Conservation (phyloP, 495 filamentous ascomycete genomes). For the Coniosporium apollinis region DNA sequence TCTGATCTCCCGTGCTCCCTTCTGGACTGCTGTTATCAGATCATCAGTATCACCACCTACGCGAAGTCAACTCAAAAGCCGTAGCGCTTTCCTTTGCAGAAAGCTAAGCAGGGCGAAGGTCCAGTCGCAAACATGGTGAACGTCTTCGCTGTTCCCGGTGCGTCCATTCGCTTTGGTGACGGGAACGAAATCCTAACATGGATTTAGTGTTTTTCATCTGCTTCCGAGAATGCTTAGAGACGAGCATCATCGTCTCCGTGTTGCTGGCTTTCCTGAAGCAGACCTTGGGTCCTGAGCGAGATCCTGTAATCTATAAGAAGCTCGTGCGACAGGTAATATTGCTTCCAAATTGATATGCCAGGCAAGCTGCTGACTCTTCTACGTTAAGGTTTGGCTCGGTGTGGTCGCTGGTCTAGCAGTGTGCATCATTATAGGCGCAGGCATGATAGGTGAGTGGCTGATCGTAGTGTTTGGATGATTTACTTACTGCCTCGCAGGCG, state of each 20-base stretch:
- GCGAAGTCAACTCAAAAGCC: no score
- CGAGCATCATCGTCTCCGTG: constrained; percentile 65
- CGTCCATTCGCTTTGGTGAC: no score
- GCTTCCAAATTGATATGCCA: background rate
- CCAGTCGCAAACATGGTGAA: constrained; percentile 33
- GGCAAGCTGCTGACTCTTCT: background rate
- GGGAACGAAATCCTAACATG: no score
- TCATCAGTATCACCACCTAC: no score
- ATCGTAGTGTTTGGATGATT: no score
- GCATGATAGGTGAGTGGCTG: constrained; percentile 64
- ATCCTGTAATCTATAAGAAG: constrained; percentile 42
- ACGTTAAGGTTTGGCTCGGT: constrained; percentile 53
- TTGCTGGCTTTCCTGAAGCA: constrained; percentile 70
- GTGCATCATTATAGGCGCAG: constrained; percentile 51
- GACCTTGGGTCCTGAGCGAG: constrained; percentile 43
- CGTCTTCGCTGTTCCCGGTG: constrained; percentile 44
- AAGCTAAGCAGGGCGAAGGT: no score
- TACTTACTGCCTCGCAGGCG: no score
- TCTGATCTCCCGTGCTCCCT: no score
- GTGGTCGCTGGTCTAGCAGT: constrained; percentile 43
- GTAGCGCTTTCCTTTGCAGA: no score
- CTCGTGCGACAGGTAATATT: constrained; percentile 48
- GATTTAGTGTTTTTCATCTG: constrained; percentile 63
- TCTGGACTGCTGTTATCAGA: no score
- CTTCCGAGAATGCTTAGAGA: constrained; percentile 73